Percentiles rank a stretch among this genome's conserved stretches.
Conservation (phyloP, 805 yeast genomes). For the Metschnikowia borealis region DNA sequence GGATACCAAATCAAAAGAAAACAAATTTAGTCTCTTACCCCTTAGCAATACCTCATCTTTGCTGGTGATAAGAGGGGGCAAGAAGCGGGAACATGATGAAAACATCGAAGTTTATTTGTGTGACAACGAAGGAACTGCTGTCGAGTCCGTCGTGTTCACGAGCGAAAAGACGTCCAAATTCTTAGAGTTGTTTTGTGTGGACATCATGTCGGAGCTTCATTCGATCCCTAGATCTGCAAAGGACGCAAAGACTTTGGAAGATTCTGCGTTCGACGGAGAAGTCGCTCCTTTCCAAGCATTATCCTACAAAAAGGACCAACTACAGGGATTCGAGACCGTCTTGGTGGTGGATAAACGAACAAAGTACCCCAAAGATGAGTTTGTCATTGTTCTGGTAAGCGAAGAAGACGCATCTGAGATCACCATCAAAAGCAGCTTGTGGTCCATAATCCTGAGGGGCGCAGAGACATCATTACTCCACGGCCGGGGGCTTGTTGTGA, state of each 20-base stretch:
- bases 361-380: constrained; percentile 17
- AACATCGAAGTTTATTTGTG: constrained; percentile 13
- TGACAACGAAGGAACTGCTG: constrained; percentile 6
- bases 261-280: constrained; percentile 55
- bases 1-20: not conserved
- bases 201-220: constrained; percentile 6
- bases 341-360: constrained; percentile 43
- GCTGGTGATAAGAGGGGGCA: constrained; percentile 11
- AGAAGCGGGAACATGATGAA: not conserved
- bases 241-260: constrained; percentile 34
- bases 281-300: constrained; percentile 47
- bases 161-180: constrained; percentile 31
- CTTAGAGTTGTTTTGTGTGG: constrained; percentile 19
- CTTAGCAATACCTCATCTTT: constrained; percentile 10
- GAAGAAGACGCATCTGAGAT: constrained; percentile 19
- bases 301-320: constrained; percentile 34
- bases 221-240: constrained; percentile 50
- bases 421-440: constrained; percentile 27
- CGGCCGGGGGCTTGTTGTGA: constrained; percentile 42
- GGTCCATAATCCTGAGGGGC: constrained; percentile 36
- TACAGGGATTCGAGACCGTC: constrained; percentile 42
- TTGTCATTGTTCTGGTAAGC: constrained; percentile 36
- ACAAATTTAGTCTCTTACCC: constrained; percentile 8
- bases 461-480: constrained; percentile 41
- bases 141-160: constrained; percentile 34